Conservation (phyloP, 805 yeast species). For the Candida ovalis region DNA sequence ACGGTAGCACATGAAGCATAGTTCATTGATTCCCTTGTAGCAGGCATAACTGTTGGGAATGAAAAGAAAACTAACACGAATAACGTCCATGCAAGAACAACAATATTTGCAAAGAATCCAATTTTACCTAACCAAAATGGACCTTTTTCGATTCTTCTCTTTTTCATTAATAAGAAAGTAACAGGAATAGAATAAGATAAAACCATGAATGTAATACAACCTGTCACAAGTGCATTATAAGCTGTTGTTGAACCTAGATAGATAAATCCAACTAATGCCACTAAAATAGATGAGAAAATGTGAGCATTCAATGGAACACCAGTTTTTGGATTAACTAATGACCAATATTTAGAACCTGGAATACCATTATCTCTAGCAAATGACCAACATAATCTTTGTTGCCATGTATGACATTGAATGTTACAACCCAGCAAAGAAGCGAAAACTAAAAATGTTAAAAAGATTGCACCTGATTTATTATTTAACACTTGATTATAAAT, state of each 20-base stretch:
- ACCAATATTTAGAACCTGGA: constrained; percentile 50
- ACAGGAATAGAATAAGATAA: constrained; percentile 58
- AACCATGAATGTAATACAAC: constrained; percentile 55
- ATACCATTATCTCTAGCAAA: constrained; percentile 63
- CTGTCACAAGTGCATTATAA: constrained; percentile 59
- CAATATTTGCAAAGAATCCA: constrained; percentile 48
- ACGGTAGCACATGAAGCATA: constrained; percentile 57
- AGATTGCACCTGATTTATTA: constrained; percentile 51
- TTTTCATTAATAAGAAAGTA: constrained; percentile 42
- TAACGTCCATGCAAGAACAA: constrained; percentile 52
- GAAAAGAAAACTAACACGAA: constrained; percentile 60
- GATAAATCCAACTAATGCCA: constrained; percentile 55
- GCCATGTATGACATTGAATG: constrained; percentile 64
- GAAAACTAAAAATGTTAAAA: constrained; percentile 45
- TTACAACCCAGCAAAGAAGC: constrained; percentile 56
- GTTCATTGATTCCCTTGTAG: constrained; percentile 58
- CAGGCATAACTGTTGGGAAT: constrained; percentile 65
- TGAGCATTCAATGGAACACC: constrained; percentile 62
- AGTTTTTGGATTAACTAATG: constrained; percentile 41
- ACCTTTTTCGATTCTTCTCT: constrained; percentile 55
- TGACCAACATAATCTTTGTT: constrained; percentile 64
- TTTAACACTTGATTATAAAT: constrained; percentile 56
- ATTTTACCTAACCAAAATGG: constrained; percentile 63
- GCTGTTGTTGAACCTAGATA: constrained; percentile 67
- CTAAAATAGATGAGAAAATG: constrained; percentile 47